These are phyloP conservation scores for Sporothrix brunneoviolacea DNA, from an alignment of 2,329 filamentous ascomycete species.

Conservation along the genomic window DNA sequence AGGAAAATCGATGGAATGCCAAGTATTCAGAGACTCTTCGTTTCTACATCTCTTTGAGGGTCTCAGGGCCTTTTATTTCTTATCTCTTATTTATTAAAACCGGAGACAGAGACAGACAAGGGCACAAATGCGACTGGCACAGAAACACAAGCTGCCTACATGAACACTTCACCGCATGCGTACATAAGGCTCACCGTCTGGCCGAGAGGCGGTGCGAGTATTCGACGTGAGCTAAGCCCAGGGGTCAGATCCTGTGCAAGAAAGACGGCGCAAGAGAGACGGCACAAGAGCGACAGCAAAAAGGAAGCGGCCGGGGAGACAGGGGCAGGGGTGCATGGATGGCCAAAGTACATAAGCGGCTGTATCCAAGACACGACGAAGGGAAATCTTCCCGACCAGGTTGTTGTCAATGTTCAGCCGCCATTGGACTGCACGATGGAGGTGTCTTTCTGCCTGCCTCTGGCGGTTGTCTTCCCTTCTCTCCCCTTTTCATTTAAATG, in stretches of 20 bases:
- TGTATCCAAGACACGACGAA: constrained; percentile 23
- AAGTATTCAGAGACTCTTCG: too few species aligned
- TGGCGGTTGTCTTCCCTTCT: not conserved
- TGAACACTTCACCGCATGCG: not conserved
- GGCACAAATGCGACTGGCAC: not conserved
- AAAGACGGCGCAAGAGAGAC: not conserved
- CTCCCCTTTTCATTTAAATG: not conserved
- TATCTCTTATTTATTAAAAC: not conserved
- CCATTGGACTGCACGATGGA: constrained; percentile 17
- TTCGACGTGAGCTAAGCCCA: constrained; percentile 12
- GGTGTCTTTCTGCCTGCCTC: not conserved
- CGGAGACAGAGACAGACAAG: not conserved
- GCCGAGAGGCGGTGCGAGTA: constrained; percentile 10
- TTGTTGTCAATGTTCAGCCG: constrained; percentile 23
- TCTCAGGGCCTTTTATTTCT: too few species aligned
- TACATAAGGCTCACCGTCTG: constrained; percentile 11
- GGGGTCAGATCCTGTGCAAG: constrained; percentile 2
- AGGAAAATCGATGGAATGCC: too few species aligned
- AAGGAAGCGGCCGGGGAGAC: constrained; percentile 4
- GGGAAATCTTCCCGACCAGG: constrained; percentile 20
- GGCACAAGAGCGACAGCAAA: constrained; percentile 1
- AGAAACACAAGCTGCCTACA: constrained; percentile 2
- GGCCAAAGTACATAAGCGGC: constrained; percentile 16
- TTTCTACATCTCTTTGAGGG: too few species aligned
- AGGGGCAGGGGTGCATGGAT: constrained; percentile 5